phyloP scores from a whole-genome alignment of 495 filamentous ascomycete species.

The Astrothelium macrocarpum region DNA sequence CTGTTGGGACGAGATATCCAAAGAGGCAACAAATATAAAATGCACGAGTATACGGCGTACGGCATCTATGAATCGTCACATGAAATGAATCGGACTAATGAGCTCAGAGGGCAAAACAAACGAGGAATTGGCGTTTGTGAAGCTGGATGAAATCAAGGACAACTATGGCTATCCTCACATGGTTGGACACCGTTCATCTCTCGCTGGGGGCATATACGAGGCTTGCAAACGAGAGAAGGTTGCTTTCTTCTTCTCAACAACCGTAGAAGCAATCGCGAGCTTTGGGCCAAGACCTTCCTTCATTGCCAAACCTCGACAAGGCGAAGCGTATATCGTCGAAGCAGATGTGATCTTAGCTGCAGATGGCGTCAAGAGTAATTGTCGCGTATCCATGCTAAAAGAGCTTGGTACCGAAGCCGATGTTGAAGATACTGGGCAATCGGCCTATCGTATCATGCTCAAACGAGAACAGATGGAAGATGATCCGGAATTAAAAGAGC shows the following conservation, averaged over 20 bases:
- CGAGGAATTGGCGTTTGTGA: slow-evolving; percentile 57
- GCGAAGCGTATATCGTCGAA: slow-evolving; percentile 45
- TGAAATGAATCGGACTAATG: slow-evolving; percentile 13
- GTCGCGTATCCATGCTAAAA: slow-evolving; percentile 53
- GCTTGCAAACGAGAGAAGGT: slow-evolving; percentile 53
- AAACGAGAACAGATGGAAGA: slow-evolving; percentile 53
- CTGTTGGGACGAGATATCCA: slow-evolving; percentile 57
- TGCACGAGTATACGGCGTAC: slow-evolving; percentile 46
- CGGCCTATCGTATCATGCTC: slow-evolving; percentile 81
- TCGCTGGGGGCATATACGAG: slow-evolving; percentile 59
- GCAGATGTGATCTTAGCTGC: slow-evolving; percentile 62
- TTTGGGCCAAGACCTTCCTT: slow-evolving; percentile 48
- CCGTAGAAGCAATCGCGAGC: slow-evolving; percentile 43
- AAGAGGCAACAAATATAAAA: slow-evolving; percentile 45
- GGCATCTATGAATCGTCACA: background rate
- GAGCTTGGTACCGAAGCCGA: slow-evolving; percentile 43
- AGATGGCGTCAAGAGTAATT: slow-evolving; percentile 63
- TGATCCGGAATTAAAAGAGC: slow-evolving; percentile 56
- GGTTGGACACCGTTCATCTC: slow-evolving; percentile 64
- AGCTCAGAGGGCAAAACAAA: slow-evolving; percentile 55
- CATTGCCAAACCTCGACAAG: slow-evolving; percentile 47
- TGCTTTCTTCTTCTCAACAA: slow-evolving; percentile 58
- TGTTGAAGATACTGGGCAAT: slow-evolving; percentile 64
- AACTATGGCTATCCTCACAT: slow-evolving; percentile 68
- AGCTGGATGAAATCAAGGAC: slow-evolving; percentile 53